Base-by-base conservation (phyloP, 148 eudicot genomes). In the Tetragonia tetragonoides region DNA sequence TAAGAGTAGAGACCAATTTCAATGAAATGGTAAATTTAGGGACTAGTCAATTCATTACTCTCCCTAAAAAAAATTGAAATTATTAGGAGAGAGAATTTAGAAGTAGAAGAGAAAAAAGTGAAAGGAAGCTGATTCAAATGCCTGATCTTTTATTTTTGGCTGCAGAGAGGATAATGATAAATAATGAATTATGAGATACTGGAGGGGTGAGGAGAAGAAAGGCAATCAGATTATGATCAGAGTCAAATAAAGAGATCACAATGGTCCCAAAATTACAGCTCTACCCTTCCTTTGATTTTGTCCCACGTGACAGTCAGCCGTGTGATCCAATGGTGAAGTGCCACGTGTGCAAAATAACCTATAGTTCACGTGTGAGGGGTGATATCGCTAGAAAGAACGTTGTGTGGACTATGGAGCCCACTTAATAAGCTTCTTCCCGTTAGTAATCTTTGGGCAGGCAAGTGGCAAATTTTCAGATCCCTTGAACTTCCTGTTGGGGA, bases 201-300 rank as follows among this genome's bases (percentile, higher is more conserved):
- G 75, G 57, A 56, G 8, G 49, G 49, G 49, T 10, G 49, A 46
- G 10, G 49, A 46, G 2, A 66, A 23, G 20, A 10, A 44, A 75
- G 39, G 68, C 34, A 74, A 66, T 75, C 66, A 42, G 57, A 79
- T 66, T 67, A 42, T 42, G 51, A 18, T 57, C 24, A 49, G 49
- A 17, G 4, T 20, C 21, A 53, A 12, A 37, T 1, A 53, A 73
- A 77, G 67, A 39, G 41, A 9, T 7, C 23, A 18, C 5, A 65
- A 76, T 76, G 76, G 79, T 81, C 79, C 83, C 83, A 7, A 76
- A 63, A 62, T 70, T 81, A 76, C 79, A 81, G 79, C 78, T 80
- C 67, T 74, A 18, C 72, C 68, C 47, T 51, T 41, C 11, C 9
- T 51, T 44, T 10, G n/a, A 11, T 6, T 41, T 37, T 37, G 23